These are phyloP conservation scores for Luvunga scandens DNA, from an alignment of 345 rosid genomes.

Conservation along the genomic window DNA sequence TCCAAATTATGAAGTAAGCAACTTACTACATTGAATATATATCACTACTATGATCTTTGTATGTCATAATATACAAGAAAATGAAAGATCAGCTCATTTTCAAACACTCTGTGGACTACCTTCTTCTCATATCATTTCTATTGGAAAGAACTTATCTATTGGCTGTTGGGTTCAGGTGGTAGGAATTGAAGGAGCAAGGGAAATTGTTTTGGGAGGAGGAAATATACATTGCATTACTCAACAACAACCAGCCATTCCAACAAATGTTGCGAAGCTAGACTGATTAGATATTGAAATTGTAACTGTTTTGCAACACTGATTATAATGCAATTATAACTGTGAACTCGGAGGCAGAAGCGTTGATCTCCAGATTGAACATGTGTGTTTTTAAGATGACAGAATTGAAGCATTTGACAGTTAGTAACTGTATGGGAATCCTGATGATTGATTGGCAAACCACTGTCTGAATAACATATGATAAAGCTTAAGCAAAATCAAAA, in stretches of 20 bases:
- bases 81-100: too few relatives aligned
- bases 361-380: neutral
- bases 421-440: neutral
- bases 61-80: neutral
- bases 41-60: neutral
- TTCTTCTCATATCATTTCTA: neutral
- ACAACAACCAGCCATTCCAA: constrained; percentile 64
- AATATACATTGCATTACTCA: constrained; percentile 95
- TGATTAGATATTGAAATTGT: neutral
- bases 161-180: constrained; percentile 49
- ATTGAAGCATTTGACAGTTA: neutral
- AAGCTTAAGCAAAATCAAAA: neutral
- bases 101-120: too few relatives aligned
- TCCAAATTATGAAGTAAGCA: constrained; percentile 59
- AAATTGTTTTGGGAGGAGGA: constrained; percentile 87
- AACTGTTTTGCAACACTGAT: too few relatives aligned
- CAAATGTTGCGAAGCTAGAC: neutral
- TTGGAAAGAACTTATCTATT: neutral
- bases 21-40: constrained; percentile 6
- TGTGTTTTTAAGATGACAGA: neutral
- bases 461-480: too few relatives aligned
- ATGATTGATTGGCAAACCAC: neutral
- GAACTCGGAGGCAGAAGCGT: neutral
- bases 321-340: neutral
- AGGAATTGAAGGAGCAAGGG: constrained; percentile 74